Evolutionary conservation across 1,284 basidiomycete genomes (phyloP), one percentile per base, ranked within the genome.

Genomic region (Puccinia horiana): DNA sequence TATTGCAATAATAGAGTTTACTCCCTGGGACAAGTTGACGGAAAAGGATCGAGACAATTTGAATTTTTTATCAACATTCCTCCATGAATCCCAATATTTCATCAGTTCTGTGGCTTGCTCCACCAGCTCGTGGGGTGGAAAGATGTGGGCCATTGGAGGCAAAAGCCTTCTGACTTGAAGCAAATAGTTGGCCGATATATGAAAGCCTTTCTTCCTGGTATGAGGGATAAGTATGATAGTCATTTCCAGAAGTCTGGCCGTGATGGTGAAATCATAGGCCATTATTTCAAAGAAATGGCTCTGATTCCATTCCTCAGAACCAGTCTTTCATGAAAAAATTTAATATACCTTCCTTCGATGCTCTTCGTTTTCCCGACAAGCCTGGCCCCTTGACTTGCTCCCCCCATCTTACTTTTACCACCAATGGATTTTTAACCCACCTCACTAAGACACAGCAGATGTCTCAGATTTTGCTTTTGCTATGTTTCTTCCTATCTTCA

Each of bases 251-350:
- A 63, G 58, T 63, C 58, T 16, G n/a, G 16, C 35, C 18, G 58
- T 63, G 58, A 20, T 63, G 58, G 58, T n/a, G 23, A 63, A 29
- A 63, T 63, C 9, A 63, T 63, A 5, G 58, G 58, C 5, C 8
- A 29, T 18, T 63, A 63, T 63, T 63, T 63, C 58, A 63, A 63
- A 63, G 58, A 63, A 63, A 20, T 63, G 9, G 58, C 8, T 16
- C n/a, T 26, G 29, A 14, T 29, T 32, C 16, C 35, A 12, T 63
- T 63, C n/a, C 3, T 2, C 3, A 63, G 29, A 63, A 63, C 18
- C 26, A 63, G 29, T 11, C 26, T 29, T 4, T 16, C 4, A 63
- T 63, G 58, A 37, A 29, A 29, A 29, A 63, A 63, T 29, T 5
- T 18, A 63, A 63, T 37, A 29, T 63, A 14, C 58, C 35, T 63